Evolutionary conservation across 2,329 filamentous ascomycete species (phyloP), one percentile per base, ranked within the genome.

Genomic region (Colletotrichum tamarilloi): DNA sequence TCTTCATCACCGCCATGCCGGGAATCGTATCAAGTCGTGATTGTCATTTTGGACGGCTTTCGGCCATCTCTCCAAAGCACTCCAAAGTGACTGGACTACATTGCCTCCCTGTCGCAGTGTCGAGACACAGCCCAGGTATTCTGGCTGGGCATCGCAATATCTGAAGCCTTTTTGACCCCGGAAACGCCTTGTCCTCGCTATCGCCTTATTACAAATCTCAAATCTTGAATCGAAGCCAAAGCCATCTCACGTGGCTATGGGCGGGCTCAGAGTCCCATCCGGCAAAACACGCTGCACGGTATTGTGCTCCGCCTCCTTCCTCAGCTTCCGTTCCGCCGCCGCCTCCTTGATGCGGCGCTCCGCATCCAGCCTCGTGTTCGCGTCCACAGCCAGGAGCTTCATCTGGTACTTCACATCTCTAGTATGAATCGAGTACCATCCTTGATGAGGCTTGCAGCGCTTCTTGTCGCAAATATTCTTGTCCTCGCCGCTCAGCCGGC

Each of bases 361-460:
- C 59, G 85, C 84, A 74, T 89, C 86, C 16, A 85, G 83, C 78
- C 87, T 85, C 74, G 87, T 84, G 53, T 85, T 86, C 2, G 87
- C 87, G 75, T 89, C 84, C 7, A 83, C 84, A 2, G 87, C 85
- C 80, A 90, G 84, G 80, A 90, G 87, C 76, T 87, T 88, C 74
- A 91, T 87, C 76, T 88, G 85, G 74, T 87, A 83, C 74, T 86
- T 86, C 49, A 89, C 85, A 52, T 85, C 85, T 72, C 86, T 83
- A 49, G 83, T 84, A 35, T 90, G 85, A 75, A 89, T 85, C 79
- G 86, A 87, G 77, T 86, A 86, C 89, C 89, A 91, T 69, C 86
- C 85, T 68, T 82, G 81, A 77, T 91, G 89, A 26, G 87, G 82
- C 79, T 90, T 91, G 82, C 89, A 91, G 74, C 89, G 84, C 79